Conservation (phyloP, 2,329 filamentous ascomycete genomes). For the Aspergillus brasiliensis region DNA sequence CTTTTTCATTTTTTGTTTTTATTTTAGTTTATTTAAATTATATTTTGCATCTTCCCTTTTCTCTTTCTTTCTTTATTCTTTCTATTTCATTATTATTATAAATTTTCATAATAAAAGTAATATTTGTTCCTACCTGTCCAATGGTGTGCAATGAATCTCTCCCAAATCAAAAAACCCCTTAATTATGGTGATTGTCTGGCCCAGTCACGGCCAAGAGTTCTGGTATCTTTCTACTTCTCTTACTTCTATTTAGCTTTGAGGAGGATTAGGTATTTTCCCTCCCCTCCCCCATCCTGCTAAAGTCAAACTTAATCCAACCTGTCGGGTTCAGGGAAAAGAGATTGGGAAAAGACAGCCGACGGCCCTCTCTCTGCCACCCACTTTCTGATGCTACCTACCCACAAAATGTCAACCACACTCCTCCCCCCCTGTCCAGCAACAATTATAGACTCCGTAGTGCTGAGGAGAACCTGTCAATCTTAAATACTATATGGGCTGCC, state of each 20-base stretch:
- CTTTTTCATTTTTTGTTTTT: no score
- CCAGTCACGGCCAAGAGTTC: neutral
- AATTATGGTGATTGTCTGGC: neutral
- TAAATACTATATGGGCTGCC: neutral
- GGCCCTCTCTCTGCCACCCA: neutral
- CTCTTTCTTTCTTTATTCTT: neutral
- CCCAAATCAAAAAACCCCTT: neutral
- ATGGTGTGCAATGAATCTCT: neutral
- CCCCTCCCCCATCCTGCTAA: slow-evolving; percentile 30
- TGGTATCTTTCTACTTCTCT: slow-evolving; percentile 1
- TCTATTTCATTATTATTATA: neutral
- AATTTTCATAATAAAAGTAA: no score
- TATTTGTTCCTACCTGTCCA: neutral
- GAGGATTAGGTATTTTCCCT: slow-evolving; percentile 15
- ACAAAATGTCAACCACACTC: neutral
- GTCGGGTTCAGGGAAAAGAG: slow-evolving; percentile 25
- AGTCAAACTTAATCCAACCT: slow-evolving; percentile 42
- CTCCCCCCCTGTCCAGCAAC: neutral
- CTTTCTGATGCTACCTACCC: neutral
- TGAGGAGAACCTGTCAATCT: neutral
- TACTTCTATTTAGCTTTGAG: neutral
- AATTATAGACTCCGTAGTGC: neutral
- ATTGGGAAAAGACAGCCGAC: slow-evolving; percentile 8
- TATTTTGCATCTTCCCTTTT: neutral
- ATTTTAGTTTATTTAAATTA: no score